Base-by-base conservation (phyloP, 345 rosid genomes). In the Hibiscus syriacus region DNA sequence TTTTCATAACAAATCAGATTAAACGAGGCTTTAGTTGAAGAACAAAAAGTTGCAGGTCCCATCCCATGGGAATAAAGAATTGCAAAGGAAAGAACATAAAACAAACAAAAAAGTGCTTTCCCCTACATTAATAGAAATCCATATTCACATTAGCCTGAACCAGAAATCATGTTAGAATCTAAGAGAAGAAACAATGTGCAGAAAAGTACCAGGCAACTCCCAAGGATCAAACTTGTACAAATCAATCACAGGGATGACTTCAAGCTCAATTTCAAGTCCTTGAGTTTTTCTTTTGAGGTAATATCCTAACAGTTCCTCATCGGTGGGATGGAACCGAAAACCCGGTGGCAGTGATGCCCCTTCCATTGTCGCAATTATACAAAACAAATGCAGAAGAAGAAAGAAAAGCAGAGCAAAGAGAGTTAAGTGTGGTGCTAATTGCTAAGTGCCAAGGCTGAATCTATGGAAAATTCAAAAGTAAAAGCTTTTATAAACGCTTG, bases 191-290 rank as follows among this genome's bases (percentile, higher is more conserved):
- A n/a, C 14, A 49, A 6, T 39, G 41, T 12, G 5, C 70, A 52
- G 30, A 54, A 38, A 30, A 17, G 69, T 80, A 88, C 96, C 92
- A 80, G 96, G 96, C 67, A 90, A 77, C 67, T 93, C 97, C 97
- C 97, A 93, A 13, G 96, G 96, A 79, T 93, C 97, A 68, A 89
- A 93, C 76, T 88, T 89, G 90, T 89, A 89, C 76, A 93, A 75
- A 73, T 93, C 92, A 43, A 85, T 71, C 14, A 81, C 83, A 4
- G 92, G 96, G 67, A 90, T 86, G 1, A 93, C 89, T 72, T 90
- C 90, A 9, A 93, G 90, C 83, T 88, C 94, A 48, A 90, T 84
- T 70, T 73, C 84, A 14, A 83, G 90, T n/a, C 85, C 87, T 27
- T 86, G 78, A n/a, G 84, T 79, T 81, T 86, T 86, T 72, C 90